phyloP scores from a whole-genome alignment of 441 rosid genomes.

The Brassica balearica region DNA sequence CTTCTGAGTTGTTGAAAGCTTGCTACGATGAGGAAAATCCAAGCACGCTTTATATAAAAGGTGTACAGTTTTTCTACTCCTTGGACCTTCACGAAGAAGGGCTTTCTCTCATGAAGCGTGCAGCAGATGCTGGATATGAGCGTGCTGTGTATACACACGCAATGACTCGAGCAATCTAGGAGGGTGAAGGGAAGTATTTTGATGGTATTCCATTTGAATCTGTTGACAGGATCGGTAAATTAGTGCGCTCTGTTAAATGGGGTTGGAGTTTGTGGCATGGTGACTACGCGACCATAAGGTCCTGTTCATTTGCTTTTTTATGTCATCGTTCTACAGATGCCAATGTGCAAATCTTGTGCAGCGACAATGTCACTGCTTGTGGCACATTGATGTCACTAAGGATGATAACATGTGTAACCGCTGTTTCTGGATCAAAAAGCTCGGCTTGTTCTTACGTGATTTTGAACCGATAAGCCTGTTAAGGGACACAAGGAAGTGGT shows the following conservation, averaged over 20 bases:
- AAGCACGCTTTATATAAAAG: not conserved
- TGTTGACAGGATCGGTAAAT: not conserved
- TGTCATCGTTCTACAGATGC: not conserved
- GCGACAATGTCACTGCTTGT: not conserved
- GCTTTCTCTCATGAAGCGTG: not conserved
- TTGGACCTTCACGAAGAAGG: not conserved
- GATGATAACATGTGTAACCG: not conserved
- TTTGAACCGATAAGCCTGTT: not conserved
- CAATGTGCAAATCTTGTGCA: not conserved
- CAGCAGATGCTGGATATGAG: not conserved
- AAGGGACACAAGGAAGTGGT: not conserved
- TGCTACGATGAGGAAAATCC: not conserved
- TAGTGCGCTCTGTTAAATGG: not conserved
- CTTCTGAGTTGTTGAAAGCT: not conserved
- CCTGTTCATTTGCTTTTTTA: not conserved
- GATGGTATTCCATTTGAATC: not conserved
- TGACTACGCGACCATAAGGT: not conserved
- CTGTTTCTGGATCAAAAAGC: not conserved
- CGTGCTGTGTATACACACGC: not conserved
- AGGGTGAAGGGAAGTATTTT: not conserved
- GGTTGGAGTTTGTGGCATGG: not conserved
- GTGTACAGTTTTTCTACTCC: not conserved
- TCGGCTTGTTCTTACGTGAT: not conserved
- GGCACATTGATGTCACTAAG: not conserved
- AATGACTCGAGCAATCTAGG: not conserved